Conservation (phyloP, 768 basidiomycete genomes). For the Mycena pura region DNA sequence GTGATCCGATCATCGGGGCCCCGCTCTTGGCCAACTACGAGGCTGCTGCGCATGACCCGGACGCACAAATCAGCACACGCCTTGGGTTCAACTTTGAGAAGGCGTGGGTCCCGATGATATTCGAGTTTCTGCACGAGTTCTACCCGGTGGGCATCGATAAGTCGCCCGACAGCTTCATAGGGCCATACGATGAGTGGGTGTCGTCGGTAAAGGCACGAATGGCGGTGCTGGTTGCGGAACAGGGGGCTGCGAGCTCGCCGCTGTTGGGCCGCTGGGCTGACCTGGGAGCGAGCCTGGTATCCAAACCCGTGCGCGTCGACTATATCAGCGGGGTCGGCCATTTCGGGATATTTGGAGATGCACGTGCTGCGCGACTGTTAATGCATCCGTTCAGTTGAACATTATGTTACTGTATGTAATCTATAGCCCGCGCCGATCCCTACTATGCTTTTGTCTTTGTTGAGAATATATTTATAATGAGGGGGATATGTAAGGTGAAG, state of each 20-base stretch:
- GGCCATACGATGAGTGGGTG: neutral
- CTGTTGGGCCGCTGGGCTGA: conserved; percentile 1
- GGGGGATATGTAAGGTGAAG: too few species aligned
- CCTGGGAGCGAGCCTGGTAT: conserved; percentile 1
- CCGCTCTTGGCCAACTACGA: neutral
- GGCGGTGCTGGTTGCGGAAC: conserved; percentile 1
- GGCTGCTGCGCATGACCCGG: neutral
- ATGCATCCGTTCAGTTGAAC: too few species aligned
- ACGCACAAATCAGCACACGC: neutral
- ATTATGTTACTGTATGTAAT: too few species aligned
- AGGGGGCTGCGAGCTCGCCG: neutral
- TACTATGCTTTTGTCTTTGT: too few species aligned
- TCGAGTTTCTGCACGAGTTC: conserved; percentile 9
- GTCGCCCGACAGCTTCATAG: neutral
- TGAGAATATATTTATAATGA: too few species aligned
- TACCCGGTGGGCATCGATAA: neutral
- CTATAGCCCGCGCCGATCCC: too few species aligned
- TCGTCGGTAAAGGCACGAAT: neutral
- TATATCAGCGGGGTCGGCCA: conserved; percentile 6
- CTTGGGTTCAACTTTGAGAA: neutral
- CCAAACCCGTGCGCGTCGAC: neutral
- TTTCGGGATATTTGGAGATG: conserved; percentile 2
- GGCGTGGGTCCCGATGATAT: neutral
- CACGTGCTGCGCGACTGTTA: neutral
- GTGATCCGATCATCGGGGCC: neutral